phyloP scores from a whole-genome alignment of 164 flowering plant species.

The Chloranthus sessilifolius region DNA sequence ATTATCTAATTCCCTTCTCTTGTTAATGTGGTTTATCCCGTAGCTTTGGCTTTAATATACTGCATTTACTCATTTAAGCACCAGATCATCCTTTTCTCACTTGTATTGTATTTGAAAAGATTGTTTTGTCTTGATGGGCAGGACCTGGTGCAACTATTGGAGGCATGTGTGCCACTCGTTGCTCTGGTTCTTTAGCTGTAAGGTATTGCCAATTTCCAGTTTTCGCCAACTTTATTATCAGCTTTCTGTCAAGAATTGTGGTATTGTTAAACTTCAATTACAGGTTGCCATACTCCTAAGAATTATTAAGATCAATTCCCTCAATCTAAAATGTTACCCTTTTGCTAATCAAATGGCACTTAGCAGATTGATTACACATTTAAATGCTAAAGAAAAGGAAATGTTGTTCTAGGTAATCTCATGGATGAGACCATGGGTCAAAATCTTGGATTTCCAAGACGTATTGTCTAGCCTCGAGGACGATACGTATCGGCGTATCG shows the following conservation, averaged over 20 bases:
- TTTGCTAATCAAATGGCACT: no score
- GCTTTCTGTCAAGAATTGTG: neutral
- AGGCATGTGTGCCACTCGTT: constrained; percentile 99
- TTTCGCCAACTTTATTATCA: neutral
- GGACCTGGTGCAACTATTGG: constrained; percentile 99
- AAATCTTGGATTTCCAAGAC: no score
- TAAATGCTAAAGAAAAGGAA: no score
- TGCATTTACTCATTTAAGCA: neutral
- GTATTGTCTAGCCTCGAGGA: no score
- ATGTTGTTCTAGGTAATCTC: no score
- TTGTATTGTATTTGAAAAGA: neutral
- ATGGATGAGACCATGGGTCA: no score
- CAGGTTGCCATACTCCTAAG: neutral
- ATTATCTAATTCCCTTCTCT: no score
- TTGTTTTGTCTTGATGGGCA: constrained; percentile 22
- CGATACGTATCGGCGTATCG: no score
- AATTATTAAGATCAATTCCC: neutral
- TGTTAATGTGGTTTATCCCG: no score
- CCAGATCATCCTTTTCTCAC: neutral
- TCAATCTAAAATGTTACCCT: no score
- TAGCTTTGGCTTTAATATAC: neutral
- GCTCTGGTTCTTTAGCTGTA: constrained; percentile 98
- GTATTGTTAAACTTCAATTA: neutral
- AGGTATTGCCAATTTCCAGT: constrained; percentile 43
- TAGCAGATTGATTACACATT: no score